Conservation (phyloP, 805 yeast genomes). For the Saccharomycopsis olivae region DNA sequence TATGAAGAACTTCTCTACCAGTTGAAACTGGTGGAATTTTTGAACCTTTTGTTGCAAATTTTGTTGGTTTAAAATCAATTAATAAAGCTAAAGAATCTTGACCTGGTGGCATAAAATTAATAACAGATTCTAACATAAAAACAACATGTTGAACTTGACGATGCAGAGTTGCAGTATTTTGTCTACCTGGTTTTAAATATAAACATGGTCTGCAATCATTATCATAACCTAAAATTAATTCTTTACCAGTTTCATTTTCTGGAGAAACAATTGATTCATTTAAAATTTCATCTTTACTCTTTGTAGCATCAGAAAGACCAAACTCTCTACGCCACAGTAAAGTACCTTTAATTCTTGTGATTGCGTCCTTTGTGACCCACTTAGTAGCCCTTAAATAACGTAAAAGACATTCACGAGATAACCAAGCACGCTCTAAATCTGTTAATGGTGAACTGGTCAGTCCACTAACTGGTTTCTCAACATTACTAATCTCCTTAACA, state of each 20-base stretch:
- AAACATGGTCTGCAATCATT: constrained; percentile 85
- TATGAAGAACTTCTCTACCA: constrained; percentile 87
- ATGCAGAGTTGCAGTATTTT: constrained; percentile 82
- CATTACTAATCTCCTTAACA: constrained; percentile 1
- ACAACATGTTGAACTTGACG: constrained; percentile 96
- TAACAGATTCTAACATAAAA: constrained; percentile 82
- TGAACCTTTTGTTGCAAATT: constrained; percentile 37
- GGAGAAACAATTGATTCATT: constrained; percentile 38
- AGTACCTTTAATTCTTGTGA: constrained; percentile 63
- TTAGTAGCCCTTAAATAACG: constrained; percentile 91
- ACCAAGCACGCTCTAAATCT: constrained; percentile 48
- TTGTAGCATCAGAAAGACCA: constrained; percentile 35
- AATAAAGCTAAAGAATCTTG: constrained; percentile 88
- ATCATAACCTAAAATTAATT: constrained; percentile 84
- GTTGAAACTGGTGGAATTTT: constrained; percentile 82
- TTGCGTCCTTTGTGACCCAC: constrained; percentile 69
- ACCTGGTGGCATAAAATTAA: constrained; percentile 92
- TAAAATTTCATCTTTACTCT: constrained; percentile 50
- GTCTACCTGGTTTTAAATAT: constrained; percentile 88
- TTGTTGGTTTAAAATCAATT: constrained; percentile 80
- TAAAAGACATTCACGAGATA: constrained; percentile 81
- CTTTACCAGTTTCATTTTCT: constrained; percentile 89
- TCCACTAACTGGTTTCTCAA: background rate
- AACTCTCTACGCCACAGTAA: constrained; percentile 82
- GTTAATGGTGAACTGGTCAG: constrained; percentile 13